A percentile compares a stretch with the other conserved stretches of the same genome.
Conservation (phyloP, 176 grass and related monocot genomes). For the Oryza officinalis region DNA sequence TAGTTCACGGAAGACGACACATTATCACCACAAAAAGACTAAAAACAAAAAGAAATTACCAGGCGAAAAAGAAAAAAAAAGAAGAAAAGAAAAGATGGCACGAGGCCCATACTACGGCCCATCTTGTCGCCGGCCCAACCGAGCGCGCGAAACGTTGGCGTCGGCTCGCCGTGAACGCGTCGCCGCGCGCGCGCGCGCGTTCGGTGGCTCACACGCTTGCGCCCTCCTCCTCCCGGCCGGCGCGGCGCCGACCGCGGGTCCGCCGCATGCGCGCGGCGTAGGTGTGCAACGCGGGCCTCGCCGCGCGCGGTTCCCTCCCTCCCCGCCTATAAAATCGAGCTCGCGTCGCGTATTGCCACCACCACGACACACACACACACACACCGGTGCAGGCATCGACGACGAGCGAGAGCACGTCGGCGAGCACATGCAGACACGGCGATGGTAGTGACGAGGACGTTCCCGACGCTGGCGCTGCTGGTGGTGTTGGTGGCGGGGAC, state of each 20-base stretch:
- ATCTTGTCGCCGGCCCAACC: not conserved
- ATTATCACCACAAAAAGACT: no score
- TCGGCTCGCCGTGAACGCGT: not conserved
- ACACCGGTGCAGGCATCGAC: not conserved
- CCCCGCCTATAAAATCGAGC: slow-evolving; percentile 42
- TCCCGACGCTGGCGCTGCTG: not conserved
- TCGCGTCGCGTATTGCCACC: not conserved
- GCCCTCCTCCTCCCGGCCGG: not conserved
- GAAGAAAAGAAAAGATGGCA: not conserved
- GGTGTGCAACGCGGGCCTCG: slow-evolving; percentile 51
- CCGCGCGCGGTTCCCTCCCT: not conserved
- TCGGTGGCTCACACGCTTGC: slow-evolving; percentile 46
- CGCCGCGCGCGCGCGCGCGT: not conserved
- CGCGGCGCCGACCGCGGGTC: not conserved
- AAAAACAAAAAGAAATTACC: not conserved
- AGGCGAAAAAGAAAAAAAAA: no score
- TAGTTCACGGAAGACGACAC: no score
- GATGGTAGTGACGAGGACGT: not conserved
- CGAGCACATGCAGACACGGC: not conserved
- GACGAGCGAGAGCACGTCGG: not conserved
- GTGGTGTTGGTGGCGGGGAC: not conserved
- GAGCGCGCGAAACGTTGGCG: no score
- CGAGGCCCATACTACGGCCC: not conserved
- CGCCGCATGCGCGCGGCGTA: not conserved
- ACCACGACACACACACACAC: not conserved